Percentiles rank a stretch among this genome's conserved stretches.
Evolutionary conservation across 192 early-diverging fungal genomes (phyloP).

Genomic region (Rhizophagus clarus): DNA sequence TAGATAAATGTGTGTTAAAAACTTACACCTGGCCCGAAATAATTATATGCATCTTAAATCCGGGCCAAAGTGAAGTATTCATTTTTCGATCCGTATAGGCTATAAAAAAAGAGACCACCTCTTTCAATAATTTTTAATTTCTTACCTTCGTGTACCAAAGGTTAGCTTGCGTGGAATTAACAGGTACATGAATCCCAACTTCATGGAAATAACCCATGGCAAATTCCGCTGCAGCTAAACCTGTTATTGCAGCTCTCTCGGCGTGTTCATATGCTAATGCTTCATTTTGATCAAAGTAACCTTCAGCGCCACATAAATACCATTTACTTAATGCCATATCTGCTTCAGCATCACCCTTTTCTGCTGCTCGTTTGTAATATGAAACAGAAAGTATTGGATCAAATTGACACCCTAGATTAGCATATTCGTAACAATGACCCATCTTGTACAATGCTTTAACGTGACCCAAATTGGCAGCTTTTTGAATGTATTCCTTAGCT

Average conservation of each 20-base stretch:
- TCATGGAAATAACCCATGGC: slow-evolving; percentile 92
- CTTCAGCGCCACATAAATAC: slow-evolving; percentile 79
- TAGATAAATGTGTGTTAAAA: too few species aligned
- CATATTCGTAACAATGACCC: slow-evolving; percentile 80
- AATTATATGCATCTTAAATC: too few species aligned
- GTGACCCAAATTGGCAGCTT: slow-evolving; percentile 75
- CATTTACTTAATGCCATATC: slow-evolving; percentile 88
- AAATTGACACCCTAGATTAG: slow-evolving; percentile 63
- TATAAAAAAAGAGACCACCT: neutral
- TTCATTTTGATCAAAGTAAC: slow-evolving; percentile 64
- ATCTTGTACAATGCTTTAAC: slow-evolving; percentile 75
- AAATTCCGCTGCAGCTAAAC: slow-evolving; percentile 79
- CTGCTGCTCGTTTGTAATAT: slow-evolving; percentile 83
- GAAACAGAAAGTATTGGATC: slow-evolving; percentile 70
- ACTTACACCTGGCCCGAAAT: too few species aligned
- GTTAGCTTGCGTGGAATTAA: slow-evolving; percentile 55
- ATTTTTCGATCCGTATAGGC: too few species aligned
- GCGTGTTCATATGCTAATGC: slow-evolving; percentile 82
- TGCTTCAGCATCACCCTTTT: slow-evolving; percentile 74
- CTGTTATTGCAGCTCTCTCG: slow-evolving; percentile 75
- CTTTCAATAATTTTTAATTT: neutral
- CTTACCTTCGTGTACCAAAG: slow-evolving; percentile 54
- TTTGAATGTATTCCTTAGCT: slow-evolving; percentile 71
- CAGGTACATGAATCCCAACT: slow-evolving; percentile 67
- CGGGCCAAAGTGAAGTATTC: too few species aligned